These are phyloP conservation scores for Aspergillus intermedius DNA, from an alignment of 2,329 filamentous ascomycete genomes.

Conservation along the genomic window DNA sequence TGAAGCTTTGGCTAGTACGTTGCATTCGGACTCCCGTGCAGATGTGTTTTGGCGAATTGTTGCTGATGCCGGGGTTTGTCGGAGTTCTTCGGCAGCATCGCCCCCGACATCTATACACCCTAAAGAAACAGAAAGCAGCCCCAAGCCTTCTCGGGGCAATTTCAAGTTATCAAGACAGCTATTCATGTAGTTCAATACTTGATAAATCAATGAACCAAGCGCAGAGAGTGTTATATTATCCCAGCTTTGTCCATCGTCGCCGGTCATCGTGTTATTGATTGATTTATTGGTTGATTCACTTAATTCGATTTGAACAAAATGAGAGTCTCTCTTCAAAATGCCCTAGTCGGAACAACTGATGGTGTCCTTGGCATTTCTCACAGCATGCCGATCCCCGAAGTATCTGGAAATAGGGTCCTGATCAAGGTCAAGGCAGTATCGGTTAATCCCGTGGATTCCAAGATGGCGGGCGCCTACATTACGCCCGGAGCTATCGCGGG, in stretches of 20 bases:
- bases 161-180: background rate
- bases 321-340: background rate
- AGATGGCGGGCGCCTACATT: slow-evolving; percentile 14
- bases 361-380: background rate
- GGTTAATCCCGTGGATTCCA: slow-evolving; percentile 20
- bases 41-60: background rate
- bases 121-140: background rate
- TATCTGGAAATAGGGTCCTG: slow-evolving; percentile 6
- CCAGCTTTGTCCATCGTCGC: background rate
- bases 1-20: background rate
- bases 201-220: background rate
- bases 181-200: background rate
- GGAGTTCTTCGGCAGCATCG: background rate
- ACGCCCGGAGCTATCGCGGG: slow-evolving; percentile 8
- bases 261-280: background rate
- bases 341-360: background rate
- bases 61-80: background rate
- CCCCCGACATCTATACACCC: too few species aligned
- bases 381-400: background rate
- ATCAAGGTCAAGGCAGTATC: slow-evolving; percentile 14
- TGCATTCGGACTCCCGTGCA: background rate
- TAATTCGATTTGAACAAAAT: background rate
- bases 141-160: background rate
- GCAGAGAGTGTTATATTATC: background rate
- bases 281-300: background rate